These are phyloP conservation scores for Leucosporidium scottii DNA, from an alignment of 768 basidiomycete genomes.

Conservation along the genomic window DNA sequence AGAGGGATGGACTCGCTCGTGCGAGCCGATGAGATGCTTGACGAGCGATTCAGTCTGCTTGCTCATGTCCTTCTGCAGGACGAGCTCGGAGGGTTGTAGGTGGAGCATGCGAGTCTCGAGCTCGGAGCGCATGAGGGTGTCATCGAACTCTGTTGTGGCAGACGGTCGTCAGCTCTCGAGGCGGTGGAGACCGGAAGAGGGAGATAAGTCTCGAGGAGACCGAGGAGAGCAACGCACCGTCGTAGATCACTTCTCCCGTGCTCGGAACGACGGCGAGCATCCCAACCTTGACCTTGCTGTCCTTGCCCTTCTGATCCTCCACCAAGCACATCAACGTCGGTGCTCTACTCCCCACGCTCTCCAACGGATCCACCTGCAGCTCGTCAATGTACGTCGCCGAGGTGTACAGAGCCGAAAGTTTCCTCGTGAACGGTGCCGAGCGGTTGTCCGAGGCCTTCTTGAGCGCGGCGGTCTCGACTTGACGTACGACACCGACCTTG, in stretches of 20 bases:
- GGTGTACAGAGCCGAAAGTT: conserved; percentile 14
- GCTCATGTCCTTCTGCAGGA: conserved; percentile 49
- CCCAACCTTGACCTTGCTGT: conserved; percentile 52
- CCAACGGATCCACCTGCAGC: conserved; percentile 42
- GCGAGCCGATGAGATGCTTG: conserved; percentile 50
- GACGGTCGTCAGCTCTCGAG: neutral
- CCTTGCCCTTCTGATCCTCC: conserved; percentile 49
- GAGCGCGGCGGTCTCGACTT: conserved; percentile 78
- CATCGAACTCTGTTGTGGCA: conserved; percentile 44
- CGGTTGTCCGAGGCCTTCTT: conserved; percentile 74
- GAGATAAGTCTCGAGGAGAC: too few species aligned
- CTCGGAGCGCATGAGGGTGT: conserved; percentile 74
- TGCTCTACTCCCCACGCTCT: conserved; percentile 44
- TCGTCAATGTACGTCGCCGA: conserved; percentile 67
- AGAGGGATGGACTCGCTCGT: conserved; percentile 6
- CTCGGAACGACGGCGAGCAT: conserved; percentile 73
- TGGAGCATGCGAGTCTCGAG: conserved; percentile 89
- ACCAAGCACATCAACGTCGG: conserved; percentile 72
- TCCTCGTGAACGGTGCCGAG: conserved; percentile 62
- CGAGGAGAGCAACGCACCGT: conserved; percentile 47
- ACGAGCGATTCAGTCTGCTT: conserved; percentile 69
- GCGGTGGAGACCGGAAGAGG: too few species aligned
- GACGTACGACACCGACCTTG: conserved; percentile 74
- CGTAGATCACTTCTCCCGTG: conserved; percentile 90
- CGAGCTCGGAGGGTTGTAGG: conserved; percentile 68